Base-by-base conservation (phyloP, 2,329 filamentous ascomycete genomes). In the Cladophialophora exuberans region DNA sequence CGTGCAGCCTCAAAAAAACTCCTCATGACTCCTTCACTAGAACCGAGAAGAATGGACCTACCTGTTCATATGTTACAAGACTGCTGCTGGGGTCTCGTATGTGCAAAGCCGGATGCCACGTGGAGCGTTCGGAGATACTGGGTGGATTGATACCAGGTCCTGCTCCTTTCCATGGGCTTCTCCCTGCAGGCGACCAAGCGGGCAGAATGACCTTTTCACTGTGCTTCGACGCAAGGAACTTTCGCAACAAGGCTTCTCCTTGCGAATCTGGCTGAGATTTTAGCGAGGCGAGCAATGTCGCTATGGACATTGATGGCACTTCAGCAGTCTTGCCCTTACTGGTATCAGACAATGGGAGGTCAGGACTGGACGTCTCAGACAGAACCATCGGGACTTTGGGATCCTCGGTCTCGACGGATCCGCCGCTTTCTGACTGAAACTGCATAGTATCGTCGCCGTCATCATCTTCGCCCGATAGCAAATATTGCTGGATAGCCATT, bases 41-140 rank as follows among this genome's bases (percentile, higher is more conserved):
- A 35, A 23, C n/a, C 2, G 15, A 38, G n/a, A 38, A 10, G 13
- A 18, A 18, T n/a, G 44, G 13, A 35, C 33, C 17, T 38, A 49
- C 46, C n/a, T 49, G 46, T 13, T 31, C 33, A 9, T 23, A 35
- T 15, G 23, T 23, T 7, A 38, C 46, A 4, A 15, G 22, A 6
- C 35, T 31, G 39, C 13, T 44, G 22, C 42, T 41, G 15, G 52
- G 36, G 13, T 49, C 50, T n/a, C 53, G 44, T 31, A 56, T 13
- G 23, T 55, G 57, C 13, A 60, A 38, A 3, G 52, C 57, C 17
- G 57, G 54, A 25, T 60, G 57, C 57, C 57, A 60, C 17, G 10
- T 22, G n/a, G 54, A 51, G 9, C 58, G 54, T 31, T 57, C 54
- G 7, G 15, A 30, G 33, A 45, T 36, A 23, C 35, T 44, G 4